Percentiles rank a stretch among this genome's conserved stretches.
Conservation (phyloP, 345 rosid genomes). For the Acer yangbiense region DNA sequence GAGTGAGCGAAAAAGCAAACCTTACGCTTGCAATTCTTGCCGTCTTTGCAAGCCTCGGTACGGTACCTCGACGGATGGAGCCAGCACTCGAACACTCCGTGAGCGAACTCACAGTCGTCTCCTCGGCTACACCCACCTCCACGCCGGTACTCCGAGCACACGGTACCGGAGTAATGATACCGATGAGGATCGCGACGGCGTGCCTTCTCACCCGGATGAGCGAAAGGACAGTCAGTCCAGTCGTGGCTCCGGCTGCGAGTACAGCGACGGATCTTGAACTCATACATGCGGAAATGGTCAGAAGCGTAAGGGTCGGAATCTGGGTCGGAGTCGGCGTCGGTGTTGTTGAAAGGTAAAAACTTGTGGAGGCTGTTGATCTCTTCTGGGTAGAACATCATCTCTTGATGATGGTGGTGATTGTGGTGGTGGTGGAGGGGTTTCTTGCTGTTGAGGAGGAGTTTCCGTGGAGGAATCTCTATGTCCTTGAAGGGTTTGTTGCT, state of each 20-base stretch:
- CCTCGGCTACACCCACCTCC: constrained; percentile 66
- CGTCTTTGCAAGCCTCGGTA: constrained; percentile 77
- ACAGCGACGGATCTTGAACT: constrained; percentile 90
- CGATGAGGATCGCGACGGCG: constrained; percentile 80
- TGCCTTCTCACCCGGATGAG: constrained; percentile 89
- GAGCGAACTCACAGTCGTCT: constrained; percentile 65
- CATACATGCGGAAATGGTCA: constrained; percentile 89
- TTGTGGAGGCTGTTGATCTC: constrained; percentile 18
- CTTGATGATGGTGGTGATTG: constrained; percentile 12
- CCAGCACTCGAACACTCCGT: constrained; percentile 85
- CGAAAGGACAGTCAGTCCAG: constrained; percentile 96
- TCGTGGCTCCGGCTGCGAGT: constrained; percentile 92
- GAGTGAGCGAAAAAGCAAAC: constrained; percentile 79
- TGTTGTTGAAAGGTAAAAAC: constrained; percentile 44
- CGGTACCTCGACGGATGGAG: constrained; percentile 71
- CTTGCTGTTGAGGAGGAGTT: constrained; percentile 37
- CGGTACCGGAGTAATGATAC: constrained; percentile 62
- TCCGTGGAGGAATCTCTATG: constrained; percentile 69
- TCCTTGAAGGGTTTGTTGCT: constrained; percentile 33
- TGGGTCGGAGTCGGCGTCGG: constrained; percentile 37
- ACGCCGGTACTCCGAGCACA: constrained; percentile 73
- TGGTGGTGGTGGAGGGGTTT: constrained; percentile 16
- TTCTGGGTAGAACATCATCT: constrained; percentile 16
- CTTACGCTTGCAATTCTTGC: constrained; percentile 65
- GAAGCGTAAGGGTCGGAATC: constrained; percentile 62